phyloP scores from a whole-genome alignment of 225 moss, liverwort and hornwort species.

The Polytrichum formosum region DNA sequence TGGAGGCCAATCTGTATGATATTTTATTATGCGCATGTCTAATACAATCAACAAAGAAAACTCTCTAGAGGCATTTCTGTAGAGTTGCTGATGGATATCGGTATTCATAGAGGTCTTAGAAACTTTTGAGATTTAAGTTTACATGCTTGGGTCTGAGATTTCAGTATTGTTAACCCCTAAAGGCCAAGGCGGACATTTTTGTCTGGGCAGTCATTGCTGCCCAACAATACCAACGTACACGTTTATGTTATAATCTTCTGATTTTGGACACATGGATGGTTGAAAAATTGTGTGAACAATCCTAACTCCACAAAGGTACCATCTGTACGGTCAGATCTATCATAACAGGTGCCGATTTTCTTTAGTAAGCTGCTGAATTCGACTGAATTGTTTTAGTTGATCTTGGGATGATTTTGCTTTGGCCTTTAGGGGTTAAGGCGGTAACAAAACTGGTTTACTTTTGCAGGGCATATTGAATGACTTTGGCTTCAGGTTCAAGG shows the following conservation, averaged over 20 bases:
- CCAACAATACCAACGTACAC: too few relatives aligned
- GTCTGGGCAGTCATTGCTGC: too few relatives aligned
- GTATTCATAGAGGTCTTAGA: not conserved
- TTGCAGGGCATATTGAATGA: slow-evolving; percentile 31
- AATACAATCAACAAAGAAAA: not conserved
- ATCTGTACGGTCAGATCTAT: not conserved
- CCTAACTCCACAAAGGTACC: too few relatives aligned
- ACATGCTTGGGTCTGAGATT: not conserved
- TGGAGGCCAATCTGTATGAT: not conserved
- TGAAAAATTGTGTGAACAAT: too few relatives aligned
- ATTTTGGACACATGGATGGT: too few relatives aligned
- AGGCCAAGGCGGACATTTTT: not conserved
- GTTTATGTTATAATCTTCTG: too few relatives aligned
- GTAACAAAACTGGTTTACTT: not conserved
- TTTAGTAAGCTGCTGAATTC: not conserved
- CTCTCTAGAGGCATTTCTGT: not conserved
- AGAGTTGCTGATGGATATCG: not conserved
- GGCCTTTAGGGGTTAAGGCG: not conserved
- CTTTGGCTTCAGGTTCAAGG: slow-evolving; percentile 23
- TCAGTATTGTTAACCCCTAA: not conserved
- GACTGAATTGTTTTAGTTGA: not conserved
- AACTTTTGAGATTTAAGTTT: not conserved
- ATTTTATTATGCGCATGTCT: not conserved
- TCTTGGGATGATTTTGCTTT: not conserved
- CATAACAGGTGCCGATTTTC: not conserved